A percentile compares a stretch with the other conserved stretches of the same genome.
Evolutionary conservation across 768 basidiomycete species (phyloP).

Genomic region (Mycena capillaripes): DNA sequence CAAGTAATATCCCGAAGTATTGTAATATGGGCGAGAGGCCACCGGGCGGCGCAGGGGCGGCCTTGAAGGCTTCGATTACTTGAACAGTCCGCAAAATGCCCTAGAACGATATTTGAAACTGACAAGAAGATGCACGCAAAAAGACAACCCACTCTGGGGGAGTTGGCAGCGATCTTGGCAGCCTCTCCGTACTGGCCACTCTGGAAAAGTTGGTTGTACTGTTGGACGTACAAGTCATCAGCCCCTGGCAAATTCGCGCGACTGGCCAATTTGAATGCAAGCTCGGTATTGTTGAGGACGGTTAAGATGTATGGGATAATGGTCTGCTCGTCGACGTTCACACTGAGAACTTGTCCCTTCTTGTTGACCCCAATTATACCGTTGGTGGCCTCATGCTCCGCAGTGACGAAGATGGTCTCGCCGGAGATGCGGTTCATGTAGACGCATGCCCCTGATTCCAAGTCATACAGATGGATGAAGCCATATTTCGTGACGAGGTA

Average conservation of each 20-base stretch:
- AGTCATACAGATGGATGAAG: slow-evolving; percentile 98
- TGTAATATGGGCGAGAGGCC: slow-evolving; percentile 96
- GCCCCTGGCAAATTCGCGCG: slow-evolving; percentile 97
- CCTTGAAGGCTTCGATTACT: slow-evolving; percentile 98
- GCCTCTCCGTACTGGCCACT: slow-evolving; percentile 93
- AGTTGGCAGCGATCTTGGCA: slow-evolving; percentile 98
- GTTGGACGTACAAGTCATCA: slow-evolving; percentile 95
- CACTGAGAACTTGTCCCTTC: slow-evolving; percentile 98
- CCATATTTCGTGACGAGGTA: slow-evolving; percentile 99
- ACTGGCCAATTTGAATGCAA: slow-evolving; percentile 97
- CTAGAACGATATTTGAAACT: slow-evolving; percentile 51
- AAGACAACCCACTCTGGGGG: slow-evolving; percentile 80
- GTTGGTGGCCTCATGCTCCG: slow-evolving; percentile 92
- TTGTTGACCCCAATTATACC: slow-evolving; percentile 99
- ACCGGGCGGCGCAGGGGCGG: slow-evolving; percentile 90
- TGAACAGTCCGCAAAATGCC: slow-evolving; percentile 95
- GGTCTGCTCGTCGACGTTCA: slow-evolving; percentile 96
- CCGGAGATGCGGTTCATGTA: slow-evolving; percentile 99
- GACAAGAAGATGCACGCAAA: background rate
- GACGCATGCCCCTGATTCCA: slow-evolving; percentile 96
- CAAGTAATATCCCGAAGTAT: slow-evolving; percentile 98
- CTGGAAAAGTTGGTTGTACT: slow-evolving; percentile 93
- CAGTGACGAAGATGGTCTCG: slow-evolving; percentile 99
- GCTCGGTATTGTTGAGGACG: slow-evolving; percentile 96
- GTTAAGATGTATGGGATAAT: slow-evolving; percentile 95